A percentile compares a stretch with the other conserved stretches of the same genome.
Evolutionary conservation across 2,329 filamentous ascomycete genomes (phyloP).

Genomic region (Aspergillus terreus): DNA sequence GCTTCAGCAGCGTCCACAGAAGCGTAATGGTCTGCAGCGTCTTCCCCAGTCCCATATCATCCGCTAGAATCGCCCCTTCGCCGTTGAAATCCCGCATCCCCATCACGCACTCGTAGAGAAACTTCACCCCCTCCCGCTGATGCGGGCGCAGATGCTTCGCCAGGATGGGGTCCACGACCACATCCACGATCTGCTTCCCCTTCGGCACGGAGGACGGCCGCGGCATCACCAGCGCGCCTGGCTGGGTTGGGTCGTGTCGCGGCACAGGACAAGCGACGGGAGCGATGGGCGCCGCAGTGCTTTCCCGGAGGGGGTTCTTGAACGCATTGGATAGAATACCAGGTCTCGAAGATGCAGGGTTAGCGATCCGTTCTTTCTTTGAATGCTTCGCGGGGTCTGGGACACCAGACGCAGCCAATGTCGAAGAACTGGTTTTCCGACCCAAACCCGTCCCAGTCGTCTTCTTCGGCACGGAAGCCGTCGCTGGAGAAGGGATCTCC

Average conservation of each 20-base stretch:
- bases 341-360: constrained; percentile 39
- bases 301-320: constrained; percentile 59
- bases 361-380: constrained; percentile 9
- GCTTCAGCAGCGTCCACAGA: constrained; percentile 69
- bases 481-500: constrained; percentile 6
- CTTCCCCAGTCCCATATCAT: constrained; percentile 74
- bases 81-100: constrained; percentile 64
- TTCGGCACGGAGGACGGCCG: constrained; percentile 53
- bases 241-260: constrained; percentile 60
- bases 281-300: constrained; percentile 47
- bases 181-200: constrained; percentile 66
- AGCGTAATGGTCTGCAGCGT: constrained; percentile 69
- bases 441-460: constrained; percentile 13
- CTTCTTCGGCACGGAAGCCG: constrained; percentile 15
- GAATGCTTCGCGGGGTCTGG: constrained; percentile 8
- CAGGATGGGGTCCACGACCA: constrained; percentile 67
- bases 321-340: constrained; percentile 49
- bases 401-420: constrained; percentile 7
- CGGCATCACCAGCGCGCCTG: constrained; percentile 65
- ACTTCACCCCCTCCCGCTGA: constrained; percentile 66
- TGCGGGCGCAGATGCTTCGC: constrained; percentile 62
- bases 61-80: constrained; percentile 67
- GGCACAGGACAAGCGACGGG: constrained; percentile 50
- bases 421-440: constrained; percentile 6
- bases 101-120: constrained; percentile 74